Conservation (phyloP, 805 yeast species). For the Metschnikowia orientalis region DNA sequence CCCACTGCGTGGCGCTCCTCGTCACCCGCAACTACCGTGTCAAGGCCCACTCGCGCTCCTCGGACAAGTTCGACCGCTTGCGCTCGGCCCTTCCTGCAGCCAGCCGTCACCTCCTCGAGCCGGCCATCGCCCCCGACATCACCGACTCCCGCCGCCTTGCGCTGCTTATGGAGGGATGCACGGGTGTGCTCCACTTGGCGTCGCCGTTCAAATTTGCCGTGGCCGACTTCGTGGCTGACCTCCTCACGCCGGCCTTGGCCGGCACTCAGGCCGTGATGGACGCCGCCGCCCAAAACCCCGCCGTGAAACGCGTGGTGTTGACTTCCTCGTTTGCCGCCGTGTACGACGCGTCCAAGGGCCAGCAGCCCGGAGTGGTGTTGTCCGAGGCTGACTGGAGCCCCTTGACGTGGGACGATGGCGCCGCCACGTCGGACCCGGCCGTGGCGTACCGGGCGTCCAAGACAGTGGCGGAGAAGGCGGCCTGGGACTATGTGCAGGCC, state of each 20-base stretch:
- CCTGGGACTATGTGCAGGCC: slow-evolving; percentile 8
- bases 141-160: slow-evolving; percentile 1
- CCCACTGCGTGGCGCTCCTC: slow-evolving; percentile 7
- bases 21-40: slow-evolving; percentile 6
- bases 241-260: slow-evolving; percentile 49
- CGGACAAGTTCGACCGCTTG: slow-evolving; percentile 4
- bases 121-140: slow-evolving; percentile 6
- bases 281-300: slow-evolving; percentile 24
- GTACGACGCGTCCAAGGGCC: slow-evolving; percentile 17
- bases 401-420: slow-evolving; percentile 10
- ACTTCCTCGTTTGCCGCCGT: slow-evolving; percentile 24
- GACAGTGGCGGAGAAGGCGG: slow-evolving; percentile 9
- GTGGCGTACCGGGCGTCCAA: slow-evolving; percentile 9
- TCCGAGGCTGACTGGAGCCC: slow-evolving; percentile 7
- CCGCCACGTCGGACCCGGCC: slow-evolving; percentile 6
- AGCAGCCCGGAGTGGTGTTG: slow-evolving; percentile 13
- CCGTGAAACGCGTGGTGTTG: slow-evolving; percentile 17
- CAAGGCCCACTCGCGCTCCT: slow-evolving; percentile 5
- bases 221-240: slow-evolving; percentile 44
- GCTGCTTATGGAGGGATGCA: slow-evolving; percentile 3
- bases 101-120: slow-evolving; percentile 3
- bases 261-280: slow-evolving; percentile 50
- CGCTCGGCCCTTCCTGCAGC: not conserved
- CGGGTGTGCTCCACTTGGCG: slow-evolving; percentile 46
- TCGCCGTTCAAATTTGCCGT: slow-evolving; percentile 49